Evolutionary conservation across 768 basidiomycete genomes (phyloP).

Genomic region (Daedaleopsis nitida): DNA sequence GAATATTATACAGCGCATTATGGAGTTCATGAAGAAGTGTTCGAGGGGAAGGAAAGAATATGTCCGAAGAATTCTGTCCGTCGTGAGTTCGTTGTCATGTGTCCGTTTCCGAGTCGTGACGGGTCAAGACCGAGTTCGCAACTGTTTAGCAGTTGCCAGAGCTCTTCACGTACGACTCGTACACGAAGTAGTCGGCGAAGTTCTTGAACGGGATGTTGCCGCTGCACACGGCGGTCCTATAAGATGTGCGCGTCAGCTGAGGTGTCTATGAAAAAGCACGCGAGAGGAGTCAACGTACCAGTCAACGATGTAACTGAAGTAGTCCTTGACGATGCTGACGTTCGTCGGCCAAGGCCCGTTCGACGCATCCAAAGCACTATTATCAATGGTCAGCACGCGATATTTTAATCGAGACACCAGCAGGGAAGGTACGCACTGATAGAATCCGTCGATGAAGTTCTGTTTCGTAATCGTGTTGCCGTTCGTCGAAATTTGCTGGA

Average conservation of each 20-base stretch:
- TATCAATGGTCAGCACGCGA: not conserved
- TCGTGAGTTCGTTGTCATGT: too few relatives aligned
- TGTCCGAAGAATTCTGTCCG: too few relatives aligned
- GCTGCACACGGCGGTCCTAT: not conserved
- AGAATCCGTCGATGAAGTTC: constrained; percentile 1
- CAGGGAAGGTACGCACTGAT: not conserved
- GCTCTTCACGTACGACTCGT: not conserved
- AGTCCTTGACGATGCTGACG: not conserved
- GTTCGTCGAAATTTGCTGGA: not conserved
- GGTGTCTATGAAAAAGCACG: too few relatives aligned
- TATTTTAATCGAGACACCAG: too few relatives aligned
- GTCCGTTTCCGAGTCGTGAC: too few relatives aligned
- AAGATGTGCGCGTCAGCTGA: not conserved
- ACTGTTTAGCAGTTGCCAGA: not conserved
- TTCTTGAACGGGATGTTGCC: not conserved
- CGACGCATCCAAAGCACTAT: not conserved
- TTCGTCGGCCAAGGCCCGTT: not conserved
- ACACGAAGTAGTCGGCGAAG: not conserved
- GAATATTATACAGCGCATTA: too few relatives aligned
- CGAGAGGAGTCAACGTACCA: not conserved
- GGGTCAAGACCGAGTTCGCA: too few relatives aligned
- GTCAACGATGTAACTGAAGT: not conserved
- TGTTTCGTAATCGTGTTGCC: not conserved
- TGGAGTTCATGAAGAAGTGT: too few relatives aligned
- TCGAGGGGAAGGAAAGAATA: too few relatives aligned